These are phyloP conservation scores for Potentilla sterilis DNA, from an alignment of 306 rosid species.

Conservation along the genomic window DNA sequence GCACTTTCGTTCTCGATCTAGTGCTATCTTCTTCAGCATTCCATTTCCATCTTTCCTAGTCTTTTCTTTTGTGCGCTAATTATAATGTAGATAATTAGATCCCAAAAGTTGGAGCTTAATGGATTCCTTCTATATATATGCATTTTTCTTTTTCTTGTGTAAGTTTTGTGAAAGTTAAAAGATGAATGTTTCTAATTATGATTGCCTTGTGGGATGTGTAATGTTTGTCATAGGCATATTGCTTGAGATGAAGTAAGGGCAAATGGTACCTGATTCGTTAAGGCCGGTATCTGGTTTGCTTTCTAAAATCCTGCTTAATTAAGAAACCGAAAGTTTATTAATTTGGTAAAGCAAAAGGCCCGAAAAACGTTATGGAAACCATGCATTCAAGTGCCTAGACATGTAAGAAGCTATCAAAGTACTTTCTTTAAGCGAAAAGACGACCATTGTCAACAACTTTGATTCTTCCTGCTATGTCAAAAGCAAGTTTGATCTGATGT, in stretches of 20 bases:
- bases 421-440: not conserved
- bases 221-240: no score
- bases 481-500: not conserved
- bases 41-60: conserved; percentile 31
- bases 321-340: no score
- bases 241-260: no score
- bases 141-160: no score
- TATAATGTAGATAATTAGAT: not conserved
- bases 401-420: not conserved
- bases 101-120: not conserved
- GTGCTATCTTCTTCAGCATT: conserved; percentile 78
- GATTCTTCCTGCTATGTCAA: not conserved
- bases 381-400: not conserved
- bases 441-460: not conserved
- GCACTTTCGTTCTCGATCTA: conserved; percentile 29
- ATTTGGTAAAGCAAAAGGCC: not conserved
- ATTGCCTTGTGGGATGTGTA: no score
- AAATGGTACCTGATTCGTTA: not conserved
- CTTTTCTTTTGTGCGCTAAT: not conserved
- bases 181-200: no score
- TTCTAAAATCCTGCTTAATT: no score
- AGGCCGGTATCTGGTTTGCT: no score
- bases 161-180: no score
- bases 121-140: not conserved
- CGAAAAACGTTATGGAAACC: no score